These are phyloP conservation scores for Calvatia gigantea DNA, from an alignment of 768 basidiomycete genomes.

Conservation along the genomic window DNA sequence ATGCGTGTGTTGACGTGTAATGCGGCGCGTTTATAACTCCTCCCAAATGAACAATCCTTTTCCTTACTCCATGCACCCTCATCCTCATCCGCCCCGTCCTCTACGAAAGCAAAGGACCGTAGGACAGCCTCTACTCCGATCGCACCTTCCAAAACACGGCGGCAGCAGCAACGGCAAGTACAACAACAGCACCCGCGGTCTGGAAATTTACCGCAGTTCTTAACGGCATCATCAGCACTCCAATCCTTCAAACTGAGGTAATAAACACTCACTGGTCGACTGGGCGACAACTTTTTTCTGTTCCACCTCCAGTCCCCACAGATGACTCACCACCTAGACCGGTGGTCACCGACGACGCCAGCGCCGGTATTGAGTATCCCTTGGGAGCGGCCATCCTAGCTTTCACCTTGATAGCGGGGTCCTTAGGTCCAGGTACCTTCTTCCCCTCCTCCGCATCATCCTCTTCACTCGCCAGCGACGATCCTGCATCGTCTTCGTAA, in stretches of 20 bases:
- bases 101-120: background rate
- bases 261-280: constrained; percentile 14
- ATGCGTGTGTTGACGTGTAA: background rate
- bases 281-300: background rate
- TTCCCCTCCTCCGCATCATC: constrained; percentile 20
- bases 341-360: background rate
- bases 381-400: constrained; percentile 12
- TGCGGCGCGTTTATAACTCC: background rate
- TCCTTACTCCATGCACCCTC: background rate
- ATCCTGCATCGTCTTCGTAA: constrained; percentile 19
- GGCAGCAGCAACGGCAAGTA: constrained; percentile 65
- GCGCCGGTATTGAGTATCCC: background rate
- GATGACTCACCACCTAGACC: constrained; percentile 1
- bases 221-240: background rate
- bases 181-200: constrained; percentile 60
- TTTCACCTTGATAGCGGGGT: constrained; percentile 8
- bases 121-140: constrained; percentile 24
- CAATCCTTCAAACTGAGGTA: constrained; percentile 4
- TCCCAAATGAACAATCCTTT: background rate
- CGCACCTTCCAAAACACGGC: constrained; percentile 74
- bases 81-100: background rate
- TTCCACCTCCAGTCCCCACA: background rate
- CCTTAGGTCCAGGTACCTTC: constrained; percentile 18
- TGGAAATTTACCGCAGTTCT: constrained; percentile 38
- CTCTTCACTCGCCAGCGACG: constrained; percentile 20